Conservation (phyloP, 441 rosid genomes). For the Erodium texanum region DNA sequence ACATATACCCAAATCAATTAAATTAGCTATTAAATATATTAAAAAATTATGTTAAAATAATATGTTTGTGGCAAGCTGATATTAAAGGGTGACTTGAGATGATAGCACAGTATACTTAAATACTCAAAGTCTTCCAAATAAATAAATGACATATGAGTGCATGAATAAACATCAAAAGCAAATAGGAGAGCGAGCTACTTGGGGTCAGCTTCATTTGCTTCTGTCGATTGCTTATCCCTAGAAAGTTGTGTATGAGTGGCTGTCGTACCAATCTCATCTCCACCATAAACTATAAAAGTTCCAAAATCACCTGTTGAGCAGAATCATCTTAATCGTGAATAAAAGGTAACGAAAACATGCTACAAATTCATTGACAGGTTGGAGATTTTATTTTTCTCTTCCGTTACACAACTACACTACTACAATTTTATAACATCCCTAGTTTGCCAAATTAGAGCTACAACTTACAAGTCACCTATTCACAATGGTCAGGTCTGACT, state of each 20-base stretch:
- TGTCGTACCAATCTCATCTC: constrained; percentile 37
- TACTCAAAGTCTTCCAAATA: neutral
- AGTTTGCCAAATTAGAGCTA: neutral
- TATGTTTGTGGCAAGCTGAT: neutral
- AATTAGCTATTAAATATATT: neutral
- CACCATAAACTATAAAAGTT: constrained; percentile 66
- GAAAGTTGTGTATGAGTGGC: constrained; percentile 24
- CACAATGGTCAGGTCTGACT: neutral
- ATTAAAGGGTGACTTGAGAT: neutral
- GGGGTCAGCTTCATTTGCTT: constrained; percentile 27
- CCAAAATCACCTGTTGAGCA: constrained; percentile 66
- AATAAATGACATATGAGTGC: neutral
- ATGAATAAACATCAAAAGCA: constrained; percentile 9
- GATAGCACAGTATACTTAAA: neutral
- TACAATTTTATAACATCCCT: neutral
- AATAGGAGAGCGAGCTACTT: constrained; percentile 30
- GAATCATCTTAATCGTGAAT: constrained; percentile 1
- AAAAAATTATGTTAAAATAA: neutral
- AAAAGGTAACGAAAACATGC: constrained; percentile 5
- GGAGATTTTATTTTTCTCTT: neutral
- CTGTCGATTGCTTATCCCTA: constrained; percentile 29
- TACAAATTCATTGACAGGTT: neutral
- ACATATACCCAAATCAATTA: constrained; percentile 7
- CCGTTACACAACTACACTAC: neutral
- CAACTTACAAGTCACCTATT: neutral